Conservation (phyloP, 441 rosid genomes). For the Daphne laureola region DNA sequence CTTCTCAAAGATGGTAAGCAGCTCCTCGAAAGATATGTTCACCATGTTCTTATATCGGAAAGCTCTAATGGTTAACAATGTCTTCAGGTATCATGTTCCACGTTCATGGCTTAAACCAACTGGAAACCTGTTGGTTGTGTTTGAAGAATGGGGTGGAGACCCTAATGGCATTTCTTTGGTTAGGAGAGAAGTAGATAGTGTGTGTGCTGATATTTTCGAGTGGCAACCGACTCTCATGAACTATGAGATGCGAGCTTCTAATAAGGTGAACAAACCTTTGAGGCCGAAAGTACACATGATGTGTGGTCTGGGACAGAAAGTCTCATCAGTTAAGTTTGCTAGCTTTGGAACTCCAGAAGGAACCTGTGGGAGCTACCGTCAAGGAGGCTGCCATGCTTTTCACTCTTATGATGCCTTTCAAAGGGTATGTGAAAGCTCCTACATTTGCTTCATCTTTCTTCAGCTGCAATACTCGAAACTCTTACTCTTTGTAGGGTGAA, state of each 20-base stretch:
- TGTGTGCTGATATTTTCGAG: constrained; percentile 83
- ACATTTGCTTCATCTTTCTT: constrained; percentile 5
- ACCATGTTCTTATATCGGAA: background rate
- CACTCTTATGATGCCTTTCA: constrained; percentile 93
- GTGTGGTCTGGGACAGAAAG: constrained; percentile 84
- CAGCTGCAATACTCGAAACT: background rate
- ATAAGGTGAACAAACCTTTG: constrained; percentile 70
- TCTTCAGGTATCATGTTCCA: constrained; percentile 84
- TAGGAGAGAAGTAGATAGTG: constrained; percentile 71
- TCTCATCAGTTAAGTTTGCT: constrained; percentile 73
- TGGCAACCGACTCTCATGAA: constrained; percentile 91
- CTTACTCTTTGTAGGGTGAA: background rate
- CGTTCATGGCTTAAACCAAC: constrained; percentile 84
- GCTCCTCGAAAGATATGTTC: constrained; percentile 7
- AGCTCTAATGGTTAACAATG: constrained; percentile 1
- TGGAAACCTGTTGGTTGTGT: constrained; percentile 82
- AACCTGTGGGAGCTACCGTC: constrained; percentile 69
- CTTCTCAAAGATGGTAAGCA: constrained; percentile 90
- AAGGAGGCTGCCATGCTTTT: constrained; percentile 85
- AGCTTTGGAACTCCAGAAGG: constrained; percentile 96
- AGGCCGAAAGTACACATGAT: constrained; percentile 81
- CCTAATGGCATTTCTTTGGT: constrained; percentile 81
- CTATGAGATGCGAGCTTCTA: constrained; percentile 75
- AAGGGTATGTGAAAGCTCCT: constrained; percentile 37
- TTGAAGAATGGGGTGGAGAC: constrained; percentile 98